Conservation (phyloP, 768 basidiomycete species). For the Kwoniella bestiolae region DNA sequence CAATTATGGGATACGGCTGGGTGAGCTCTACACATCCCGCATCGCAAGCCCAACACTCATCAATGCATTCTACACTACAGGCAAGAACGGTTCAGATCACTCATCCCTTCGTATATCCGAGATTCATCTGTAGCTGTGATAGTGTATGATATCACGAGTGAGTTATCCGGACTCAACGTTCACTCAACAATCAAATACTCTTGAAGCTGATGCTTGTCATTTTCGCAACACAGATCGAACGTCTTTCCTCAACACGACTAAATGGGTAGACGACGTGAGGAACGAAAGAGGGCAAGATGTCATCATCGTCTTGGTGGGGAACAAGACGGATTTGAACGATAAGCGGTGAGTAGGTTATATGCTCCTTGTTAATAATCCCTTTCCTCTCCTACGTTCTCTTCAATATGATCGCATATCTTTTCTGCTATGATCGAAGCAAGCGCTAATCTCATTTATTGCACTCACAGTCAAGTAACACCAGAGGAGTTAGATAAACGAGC, state of each 20-base stretch:
- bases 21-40: constrained; percentile 27
- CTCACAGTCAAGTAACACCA: constrained; percentile 88
- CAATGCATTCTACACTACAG: neutral
- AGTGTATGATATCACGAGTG: constrained; percentile 98
- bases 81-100: constrained; percentile 88
- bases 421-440: too few relatives aligned
- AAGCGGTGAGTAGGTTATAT: constrained; percentile 72
- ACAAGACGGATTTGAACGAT: constrained; percentile 98
- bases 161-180: constrained; percentile 59
- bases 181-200: neutral
- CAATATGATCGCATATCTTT: neutral
- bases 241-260: constrained; percentile 96
- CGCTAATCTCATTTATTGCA: neutral
- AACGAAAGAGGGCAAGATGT: constrained; percentile 97
- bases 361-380: too few relatives aligned
- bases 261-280: constrained; percentile 99
- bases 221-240: constrained; percentile 95
- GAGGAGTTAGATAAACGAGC: constrained; percentile 94
- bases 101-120: constrained; percentile 98
- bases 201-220: neutral
- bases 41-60: neutral
- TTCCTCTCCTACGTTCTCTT: too few relatives aligned
- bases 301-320: constrained; percentile 96
- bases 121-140: constrained; percentile 99
- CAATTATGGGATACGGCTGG: constrained; percentile 91